phyloP scores from a whole-genome alignment of 441 rosid species.

The Euphorbia schlechtendalii region DNA sequence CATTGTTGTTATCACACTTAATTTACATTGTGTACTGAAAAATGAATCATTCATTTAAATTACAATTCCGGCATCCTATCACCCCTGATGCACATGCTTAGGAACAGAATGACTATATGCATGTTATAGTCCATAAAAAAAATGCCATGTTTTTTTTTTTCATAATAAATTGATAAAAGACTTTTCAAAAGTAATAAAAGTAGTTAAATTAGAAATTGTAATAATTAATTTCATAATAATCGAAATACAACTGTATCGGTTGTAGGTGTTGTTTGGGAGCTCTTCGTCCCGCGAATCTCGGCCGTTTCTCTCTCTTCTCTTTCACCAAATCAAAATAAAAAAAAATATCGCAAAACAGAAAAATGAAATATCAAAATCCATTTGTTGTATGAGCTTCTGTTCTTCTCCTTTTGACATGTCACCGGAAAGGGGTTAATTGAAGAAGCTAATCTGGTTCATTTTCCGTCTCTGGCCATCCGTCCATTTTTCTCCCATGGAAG shows the following conservation, averaged over 20 bases:
- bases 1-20: no score
- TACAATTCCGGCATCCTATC: no score
- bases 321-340: background rate
- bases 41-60: no score
- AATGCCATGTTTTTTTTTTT: no score
- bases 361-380: slow-evolving; percentile 1
- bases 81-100: no score
- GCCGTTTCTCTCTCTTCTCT: background rate
- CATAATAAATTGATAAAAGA: no score
- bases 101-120: no score
- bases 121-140: no score
- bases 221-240: slow-evolving; percentile 31
- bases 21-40: no score
- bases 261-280: slow-evolving; percentile 1
- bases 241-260: slow-evolving; percentile 54
- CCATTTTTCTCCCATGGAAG: slow-evolving; percentile 29
- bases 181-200: background rate
- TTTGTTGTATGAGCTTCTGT: background rate
- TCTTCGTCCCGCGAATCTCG: slow-evolving; percentile 3
- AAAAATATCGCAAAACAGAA: no score
- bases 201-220: background rate
- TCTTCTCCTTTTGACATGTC: background rate
- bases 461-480: background rate
- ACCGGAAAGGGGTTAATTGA: no score
- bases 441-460: no score